Percentiles rank a stretch among this genome's conserved stretches.
Evolutionary conservation across 495 filamentous ascomycete genomes (phyloP).

Genomic region (Aspergillus olivimuriae): DNA sequence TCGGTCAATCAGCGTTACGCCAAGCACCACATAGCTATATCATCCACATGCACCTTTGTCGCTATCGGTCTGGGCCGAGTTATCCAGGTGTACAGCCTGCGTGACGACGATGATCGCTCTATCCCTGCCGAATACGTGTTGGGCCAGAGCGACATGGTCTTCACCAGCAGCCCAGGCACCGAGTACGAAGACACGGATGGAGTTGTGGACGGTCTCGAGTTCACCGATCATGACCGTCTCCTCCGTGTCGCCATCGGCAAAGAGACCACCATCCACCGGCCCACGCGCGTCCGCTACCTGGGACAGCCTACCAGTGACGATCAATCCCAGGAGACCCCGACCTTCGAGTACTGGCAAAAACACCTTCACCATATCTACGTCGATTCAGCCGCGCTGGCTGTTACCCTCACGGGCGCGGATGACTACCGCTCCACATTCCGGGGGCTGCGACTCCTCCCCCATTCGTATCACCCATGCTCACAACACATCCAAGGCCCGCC

Average conservation of each 20-base stretch:
- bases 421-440: slow-evolving; percentile 8
- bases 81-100: slow-evolving; percentile 15
- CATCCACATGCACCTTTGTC: slow-evolving; percentile 8
- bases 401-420: slow-evolving; percentile 3
- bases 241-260: slow-evolving; percentile 15
- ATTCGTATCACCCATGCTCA: background rate
- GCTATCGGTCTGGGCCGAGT: slow-evolving; percentile 12
- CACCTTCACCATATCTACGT: slow-evolving; percentile 13
- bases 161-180: background rate
- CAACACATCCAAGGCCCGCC: background rate
- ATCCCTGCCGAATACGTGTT: slow-evolving; percentile 11
- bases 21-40: slow-evolving; percentile 13
- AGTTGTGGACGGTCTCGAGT: slow-evolving; percentile 16
- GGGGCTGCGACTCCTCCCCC: slow-evolving; percentile 12
- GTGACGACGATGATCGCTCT: background rate
- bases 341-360: slow-evolving; percentile 14
- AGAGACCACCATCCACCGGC: slow-evolving; percentile 10
- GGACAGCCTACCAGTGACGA: slow-evolving; percentile 12
- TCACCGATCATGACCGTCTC: slow-evolving; percentile 14
- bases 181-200: slow-evolving; percentile 16
- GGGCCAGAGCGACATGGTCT: slow-evolving; percentile 1
- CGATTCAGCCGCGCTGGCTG: slow-evolving; percentile 13
- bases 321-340: background rate
- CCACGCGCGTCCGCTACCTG: slow-evolving; percentile 15
- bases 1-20: slow-evolving; percentile 11